Evolutionary conservation across 1,284 basidiomycete genomes (phyloP).

Genomic region (Meripilus lineatus): DNA sequence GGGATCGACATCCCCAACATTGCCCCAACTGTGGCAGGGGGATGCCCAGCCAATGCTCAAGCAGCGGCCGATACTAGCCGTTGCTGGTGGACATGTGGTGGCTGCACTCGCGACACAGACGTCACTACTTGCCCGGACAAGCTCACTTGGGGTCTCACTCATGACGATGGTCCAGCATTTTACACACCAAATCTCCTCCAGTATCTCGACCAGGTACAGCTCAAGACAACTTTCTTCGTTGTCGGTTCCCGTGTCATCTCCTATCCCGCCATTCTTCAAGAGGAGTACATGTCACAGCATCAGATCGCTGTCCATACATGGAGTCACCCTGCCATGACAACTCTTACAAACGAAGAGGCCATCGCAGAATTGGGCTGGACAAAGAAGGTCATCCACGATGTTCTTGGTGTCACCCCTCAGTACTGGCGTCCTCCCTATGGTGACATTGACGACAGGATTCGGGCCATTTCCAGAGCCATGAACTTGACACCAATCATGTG

Average conservation of each 20-base stretch:
- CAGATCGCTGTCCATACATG: conserved; percentile 71
- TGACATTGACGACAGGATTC: conserved; percentile 77
- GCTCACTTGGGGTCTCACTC: conserved; percentile 67
- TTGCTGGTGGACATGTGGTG: conserved; percentile 89
- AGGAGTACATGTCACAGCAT: conserved; percentile 69
- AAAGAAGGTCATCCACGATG: conserved; percentile 78
- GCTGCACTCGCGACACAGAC: conserved; percentile 66
- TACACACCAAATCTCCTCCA: conserved; percentile 75
- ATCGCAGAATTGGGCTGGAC: conserved; percentile 89
- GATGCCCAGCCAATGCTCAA: conserved; percentile 58
- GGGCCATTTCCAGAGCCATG: conserved; percentile 72
- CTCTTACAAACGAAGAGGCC: conserved; percentile 75
- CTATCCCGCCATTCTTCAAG: conserved; percentile 57
- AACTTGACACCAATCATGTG: conserved; percentile 62
- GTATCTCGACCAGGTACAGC: conserved; percentile 60
- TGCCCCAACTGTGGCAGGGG: conserved; percentile 44
- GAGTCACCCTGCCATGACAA: conserved; percentile 67
- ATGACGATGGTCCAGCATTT: conserved; percentile 76
- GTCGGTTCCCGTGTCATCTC: conserved; percentile 76
- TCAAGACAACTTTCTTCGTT: conserved; percentile 85
- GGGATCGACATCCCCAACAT: conserved; percentile 55
- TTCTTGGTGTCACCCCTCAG: conserved; percentile 65
- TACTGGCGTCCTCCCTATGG: conserved; percentile 66
- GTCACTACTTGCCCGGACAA: conserved; percentile 70
- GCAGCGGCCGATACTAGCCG: conserved; percentile 48